Conservation (phyloP, 345 rosid species). For the Acer yangbiense region DNA sequence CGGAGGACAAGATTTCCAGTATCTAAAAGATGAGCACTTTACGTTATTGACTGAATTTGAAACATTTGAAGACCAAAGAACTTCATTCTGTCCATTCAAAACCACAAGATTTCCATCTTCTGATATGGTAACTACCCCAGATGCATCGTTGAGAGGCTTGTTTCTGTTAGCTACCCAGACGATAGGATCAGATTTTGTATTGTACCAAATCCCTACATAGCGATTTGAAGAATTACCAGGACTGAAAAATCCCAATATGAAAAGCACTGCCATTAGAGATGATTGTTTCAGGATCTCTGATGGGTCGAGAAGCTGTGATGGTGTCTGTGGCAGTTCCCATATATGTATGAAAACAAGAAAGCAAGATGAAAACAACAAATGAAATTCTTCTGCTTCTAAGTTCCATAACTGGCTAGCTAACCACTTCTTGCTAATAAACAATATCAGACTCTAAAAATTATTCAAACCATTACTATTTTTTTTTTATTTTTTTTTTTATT, state of each 20-base stretch:
- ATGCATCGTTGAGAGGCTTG: slow-evolving; percentile 45
- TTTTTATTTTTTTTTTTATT: no score
- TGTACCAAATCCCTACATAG: no score
- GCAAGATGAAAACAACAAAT: neutral
- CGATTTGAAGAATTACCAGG: no score
- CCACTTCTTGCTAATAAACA: neutral
- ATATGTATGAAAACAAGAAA: neutral
- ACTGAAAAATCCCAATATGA: no score
- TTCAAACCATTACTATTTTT: no score
- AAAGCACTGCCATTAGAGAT: no score
- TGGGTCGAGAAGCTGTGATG: neutral
- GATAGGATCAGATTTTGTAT: neutral
- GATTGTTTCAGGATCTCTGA: neutral
- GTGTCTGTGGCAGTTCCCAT: neutral
- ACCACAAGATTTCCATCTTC: slow-evolving; percentile 51
- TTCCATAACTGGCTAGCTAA: neutral
- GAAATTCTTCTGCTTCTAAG: neutral
- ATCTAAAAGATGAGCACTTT: slow-evolving; percentile 40
- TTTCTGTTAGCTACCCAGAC: slow-evolving; percentile 63
- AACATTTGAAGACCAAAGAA: slow-evolving; percentile 60
- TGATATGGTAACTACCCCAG: slow-evolving; percentile 39
- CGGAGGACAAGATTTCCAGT: slow-evolving; percentile 53
- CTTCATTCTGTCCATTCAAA: slow-evolving; percentile 31
- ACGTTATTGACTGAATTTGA: slow-evolving; percentile 22
- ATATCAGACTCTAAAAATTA: neutral